Conservation (phyloP, 2,329 filamentous ascomycete genomes). For the Hypoxylon sp. region DNA sequence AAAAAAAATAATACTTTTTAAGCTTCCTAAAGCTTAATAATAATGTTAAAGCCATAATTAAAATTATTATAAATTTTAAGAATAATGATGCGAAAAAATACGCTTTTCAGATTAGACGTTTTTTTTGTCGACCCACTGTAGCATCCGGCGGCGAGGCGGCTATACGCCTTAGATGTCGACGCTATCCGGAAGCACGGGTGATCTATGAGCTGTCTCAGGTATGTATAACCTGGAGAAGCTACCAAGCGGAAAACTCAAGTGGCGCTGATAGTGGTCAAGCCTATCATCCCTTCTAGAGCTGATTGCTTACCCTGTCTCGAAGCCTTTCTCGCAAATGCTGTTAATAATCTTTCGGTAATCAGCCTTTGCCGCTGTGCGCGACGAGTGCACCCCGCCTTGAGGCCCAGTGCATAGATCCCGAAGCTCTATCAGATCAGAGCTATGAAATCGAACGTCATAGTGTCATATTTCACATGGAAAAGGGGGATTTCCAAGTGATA, state of each 20-base stretch:
- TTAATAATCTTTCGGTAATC: too few species aligned
- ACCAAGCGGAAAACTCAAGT: neutral
- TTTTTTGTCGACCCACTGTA: too few species aligned
- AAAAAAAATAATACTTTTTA: too few species aligned
- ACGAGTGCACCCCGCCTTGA: neutral
- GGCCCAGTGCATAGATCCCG: neutral
- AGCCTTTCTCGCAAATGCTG: too few species aligned
- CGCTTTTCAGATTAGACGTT: too few species aligned
- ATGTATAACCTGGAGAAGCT: neutral
- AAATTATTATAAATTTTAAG: too few species aligned
- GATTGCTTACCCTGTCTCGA: neutral
- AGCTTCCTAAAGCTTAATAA: too few species aligned
- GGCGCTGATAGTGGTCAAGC: neutral
- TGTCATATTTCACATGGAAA: conserved; percentile 34
- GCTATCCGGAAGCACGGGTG: conserved; percentile 20
- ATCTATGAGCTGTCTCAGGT: conserved; percentile 19
- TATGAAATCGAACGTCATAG: conserved; percentile 4
- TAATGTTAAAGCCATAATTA: too few species aligned
- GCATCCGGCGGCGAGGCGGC: conserved; percentile 17
- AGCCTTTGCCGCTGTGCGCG: too few species aligned
- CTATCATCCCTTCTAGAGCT: neutral
- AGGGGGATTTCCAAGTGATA: neutral
- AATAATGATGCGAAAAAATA: too few species aligned
- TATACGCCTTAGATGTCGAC: conserved; percentile 13
- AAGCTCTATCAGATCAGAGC: conserved; percentile 6